Evolutionary conservation across 257 asterid species (phyloP).

Genomic region (Capsicum chinense): DNA sequence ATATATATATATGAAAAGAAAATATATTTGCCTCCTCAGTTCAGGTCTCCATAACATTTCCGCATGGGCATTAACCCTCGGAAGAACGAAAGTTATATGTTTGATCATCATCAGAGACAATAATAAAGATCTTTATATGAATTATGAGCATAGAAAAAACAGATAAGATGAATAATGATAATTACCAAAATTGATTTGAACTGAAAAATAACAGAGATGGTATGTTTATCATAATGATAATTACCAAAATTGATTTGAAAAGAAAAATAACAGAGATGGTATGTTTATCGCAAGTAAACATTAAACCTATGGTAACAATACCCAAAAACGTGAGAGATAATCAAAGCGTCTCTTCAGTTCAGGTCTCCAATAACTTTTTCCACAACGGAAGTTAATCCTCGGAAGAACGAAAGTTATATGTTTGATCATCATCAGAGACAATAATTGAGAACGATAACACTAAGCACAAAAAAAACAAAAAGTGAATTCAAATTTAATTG

Average conservation of each 20-base stretch:
- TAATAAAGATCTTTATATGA: not conserved
- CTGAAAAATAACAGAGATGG: no score
- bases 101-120: constrained; percentile 54
- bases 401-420: constrained; percentile 65
- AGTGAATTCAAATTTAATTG: not conserved
- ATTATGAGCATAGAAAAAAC: no score
- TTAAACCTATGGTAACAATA: no score
- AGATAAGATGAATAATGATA: no score
- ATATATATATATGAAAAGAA: no score
- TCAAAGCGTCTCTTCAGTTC: constrained; percentile 55
- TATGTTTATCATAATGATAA: no score
- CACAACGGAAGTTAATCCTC: constrained; percentile 49
- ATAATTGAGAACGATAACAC: not conserved
- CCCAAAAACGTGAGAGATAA: no score
- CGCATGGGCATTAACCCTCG: constrained; percentile 49
- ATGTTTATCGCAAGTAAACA: no score
- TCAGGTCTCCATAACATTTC: constrained; percentile 70
- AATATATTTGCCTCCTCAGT: constrained; percentile 47
- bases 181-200: no score
- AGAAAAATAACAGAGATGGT: no score
- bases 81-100: constrained; percentile 65
- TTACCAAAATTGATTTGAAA: no score
- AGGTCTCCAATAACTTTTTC: constrained; percentile 66
- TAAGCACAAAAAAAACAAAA: not conserved
- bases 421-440: constrained; percentile 55